These are phyloP conservation scores for Boletus rubropictus DNA, from an alignment of 768 basidiomycete species.

Conservation along the genomic window DNA sequence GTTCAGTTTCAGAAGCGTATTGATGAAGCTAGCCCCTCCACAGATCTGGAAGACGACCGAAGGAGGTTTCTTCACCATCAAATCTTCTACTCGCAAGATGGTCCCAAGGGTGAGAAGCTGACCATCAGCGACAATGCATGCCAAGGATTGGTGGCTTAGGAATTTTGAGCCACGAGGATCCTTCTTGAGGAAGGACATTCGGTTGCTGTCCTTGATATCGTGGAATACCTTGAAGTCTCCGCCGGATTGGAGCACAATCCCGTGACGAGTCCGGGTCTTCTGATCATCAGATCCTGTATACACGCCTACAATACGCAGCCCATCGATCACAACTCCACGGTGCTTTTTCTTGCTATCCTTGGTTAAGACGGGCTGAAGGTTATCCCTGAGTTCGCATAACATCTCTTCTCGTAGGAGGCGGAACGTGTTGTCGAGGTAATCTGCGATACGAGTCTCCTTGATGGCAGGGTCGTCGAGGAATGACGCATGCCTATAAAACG, in stretches of 20 bases:
- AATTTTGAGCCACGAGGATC: slow-evolving; percentile 32
- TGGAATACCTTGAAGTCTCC: slow-evolving; percentile 36
- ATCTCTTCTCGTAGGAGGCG: slow-evolving; percentile 61
- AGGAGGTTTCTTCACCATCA: slow-evolving; percentile 43
- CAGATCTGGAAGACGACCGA: slow-evolving; percentile 50
- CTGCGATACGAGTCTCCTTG: slow-evolving; percentile 34
- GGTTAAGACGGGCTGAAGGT: slow-evolving; percentile 39
- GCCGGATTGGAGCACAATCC: slow-evolving; percentile 35
- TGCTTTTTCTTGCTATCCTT: slow-evolving; percentile 33
- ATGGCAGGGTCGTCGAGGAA: slow-evolving; percentile 40
- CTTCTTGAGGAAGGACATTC: slow-evolving; percentile 35
- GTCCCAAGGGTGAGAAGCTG: slow-evolving; percentile 49
- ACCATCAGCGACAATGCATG: slow-evolving; percentile 45
- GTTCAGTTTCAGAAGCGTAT: slow-evolving; percentile 38
- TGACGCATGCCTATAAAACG: slow-evolving; percentile 46
- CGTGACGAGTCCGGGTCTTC: slow-evolving; percentile 35
- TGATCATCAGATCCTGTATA: slow-evolving; percentile 27
- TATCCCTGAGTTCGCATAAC: slow-evolving; percentile 52
- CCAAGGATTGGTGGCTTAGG: slow-evolving; percentile 49
- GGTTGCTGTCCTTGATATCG: slow-evolving; percentile 31
- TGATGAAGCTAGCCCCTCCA: slow-evolving; percentile 34
- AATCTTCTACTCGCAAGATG: slow-evolving; percentile 49
- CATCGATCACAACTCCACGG: slow-evolving; percentile 36
- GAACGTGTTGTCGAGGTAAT: slow-evolving; percentile 62
- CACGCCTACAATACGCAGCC: slow-evolving; percentile 34